These are phyloP conservation scores for Letharia lupina DNA, from an alignment of 495 filamentous ascomycete species.

Conservation along the genomic window DNA sequence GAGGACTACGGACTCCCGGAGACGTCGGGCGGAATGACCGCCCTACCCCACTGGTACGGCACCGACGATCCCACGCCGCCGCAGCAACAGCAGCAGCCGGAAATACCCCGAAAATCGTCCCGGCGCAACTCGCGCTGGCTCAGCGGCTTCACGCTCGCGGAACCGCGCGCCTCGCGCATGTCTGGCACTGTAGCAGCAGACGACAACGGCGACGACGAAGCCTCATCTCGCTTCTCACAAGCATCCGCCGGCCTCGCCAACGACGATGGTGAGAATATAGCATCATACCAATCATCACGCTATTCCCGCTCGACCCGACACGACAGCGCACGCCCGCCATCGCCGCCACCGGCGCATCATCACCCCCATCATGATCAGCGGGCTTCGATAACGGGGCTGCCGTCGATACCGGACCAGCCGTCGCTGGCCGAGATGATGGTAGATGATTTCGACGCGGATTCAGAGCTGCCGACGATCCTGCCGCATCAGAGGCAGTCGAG, in stretches of 20 bases:
- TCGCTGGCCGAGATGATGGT: slow-evolving; percentile 13
- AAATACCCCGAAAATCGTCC: not conserved
- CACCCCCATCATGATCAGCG: not conserved
- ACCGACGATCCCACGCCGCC: not conserved
- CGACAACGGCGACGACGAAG: not conserved
- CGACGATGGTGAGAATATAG: not conserved
- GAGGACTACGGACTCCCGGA: not conserved
- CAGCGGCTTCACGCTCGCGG: slow-evolving; percentile 8
- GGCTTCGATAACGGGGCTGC: slow-evolving; percentile 2
- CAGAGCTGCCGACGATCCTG: not conserved
- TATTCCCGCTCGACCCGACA: not conserved
- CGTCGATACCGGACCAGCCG: slow-evolving; percentile 12
- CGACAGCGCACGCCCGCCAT: not conserved
- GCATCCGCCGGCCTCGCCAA: not conserved
- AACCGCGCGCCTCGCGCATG: not conserved
- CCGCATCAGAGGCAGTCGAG: slow-evolving; percentile 5
- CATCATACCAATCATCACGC: not conserved
- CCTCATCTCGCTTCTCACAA: not conserved
- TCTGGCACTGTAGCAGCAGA: not conserved
- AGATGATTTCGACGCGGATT: slow-evolving; percentile 12
- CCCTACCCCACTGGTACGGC: slow-evolving; percentile 1
- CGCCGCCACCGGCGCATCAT: not conserved
- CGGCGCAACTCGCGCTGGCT: slow-evolving; percentile 10
- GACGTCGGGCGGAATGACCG: not conserved
- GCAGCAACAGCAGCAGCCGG: not conserved